Evolutionary conservation across 2,329 filamentous ascomycete genomes (phyloP).

Genomic region (Paraphaeosphaeria sporulosa): DNA sequence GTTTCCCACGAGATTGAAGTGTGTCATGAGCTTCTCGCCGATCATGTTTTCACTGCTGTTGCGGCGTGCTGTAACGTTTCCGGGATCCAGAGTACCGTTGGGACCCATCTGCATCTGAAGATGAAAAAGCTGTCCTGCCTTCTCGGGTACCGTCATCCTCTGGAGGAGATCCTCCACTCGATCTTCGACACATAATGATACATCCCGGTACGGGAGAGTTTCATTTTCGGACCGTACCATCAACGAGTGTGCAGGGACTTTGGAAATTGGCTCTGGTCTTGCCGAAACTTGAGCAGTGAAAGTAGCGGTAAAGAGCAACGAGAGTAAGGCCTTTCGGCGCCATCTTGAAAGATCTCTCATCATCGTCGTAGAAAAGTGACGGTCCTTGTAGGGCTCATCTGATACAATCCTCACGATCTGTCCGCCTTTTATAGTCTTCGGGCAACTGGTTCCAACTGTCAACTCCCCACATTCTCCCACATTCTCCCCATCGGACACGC

Average conservation of each 20-base stretch:
- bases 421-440: constrained; percentile 8
- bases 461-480: neutral
- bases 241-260: neutral
- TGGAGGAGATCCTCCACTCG: constrained; percentile 55
- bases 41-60: constrained; percentile 46
- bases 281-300: neutral
- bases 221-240: constrained; percentile 12
- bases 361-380: neutral
- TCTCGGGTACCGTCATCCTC: constrained; percentile 59
- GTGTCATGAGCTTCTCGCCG: constrained; percentile 50
- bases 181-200: constrained; percentile 53
- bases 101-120: constrained; percentile 42
- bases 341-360: neutral
- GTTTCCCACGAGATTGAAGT: constrained; percentile 58
- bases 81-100: constrained; percentile 42
- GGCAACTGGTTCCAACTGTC: neutral
- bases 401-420: neutral
- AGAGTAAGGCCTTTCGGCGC: neutral
- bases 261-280: constrained; percentile 3
- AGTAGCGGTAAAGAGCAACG: constrained; percentile 1
- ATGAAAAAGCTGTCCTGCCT: constrained; percentile 59
- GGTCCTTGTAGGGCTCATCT: neutral
- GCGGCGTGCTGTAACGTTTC: constrained; percentile 16
- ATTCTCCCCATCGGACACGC: neutral
- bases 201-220: constrained; percentile 44